Conservation (phyloP, 768 basidiomycete genomes). For the Psilocybe cyanescens region DNA sequence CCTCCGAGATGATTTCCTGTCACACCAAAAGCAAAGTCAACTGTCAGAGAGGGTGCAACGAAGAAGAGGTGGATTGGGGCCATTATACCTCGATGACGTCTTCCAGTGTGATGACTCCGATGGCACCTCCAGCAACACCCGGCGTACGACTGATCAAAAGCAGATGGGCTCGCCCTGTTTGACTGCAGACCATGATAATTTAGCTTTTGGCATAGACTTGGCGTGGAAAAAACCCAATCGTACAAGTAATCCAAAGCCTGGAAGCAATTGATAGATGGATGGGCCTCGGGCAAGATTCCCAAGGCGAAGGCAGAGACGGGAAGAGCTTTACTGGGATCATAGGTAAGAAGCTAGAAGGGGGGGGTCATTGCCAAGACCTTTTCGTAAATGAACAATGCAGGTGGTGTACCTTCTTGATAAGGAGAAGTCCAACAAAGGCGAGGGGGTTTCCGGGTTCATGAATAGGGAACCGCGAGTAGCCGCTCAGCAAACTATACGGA, state of each 20-base stretch:
- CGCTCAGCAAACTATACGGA: constrained; percentile 60
- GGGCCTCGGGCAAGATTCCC: constrained; percentile 88
- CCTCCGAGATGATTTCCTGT: constrained; percentile 91
- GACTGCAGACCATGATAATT: constrained; percentile 45
- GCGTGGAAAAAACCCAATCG: constrained; percentile 18
- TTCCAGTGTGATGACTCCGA: constrained; percentile 92
- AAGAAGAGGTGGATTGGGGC: not conserved
- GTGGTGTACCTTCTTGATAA: constrained; percentile 73
- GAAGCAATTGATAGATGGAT: constrained; percentile 89
- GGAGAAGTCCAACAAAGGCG: constrained; percentile 80
- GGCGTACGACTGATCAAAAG: constrained; percentile 85
- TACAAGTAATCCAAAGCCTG: constrained; percentile 94
- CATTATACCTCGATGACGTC: constrained; percentile 72
- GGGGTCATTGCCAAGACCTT: constrained; percentile 1
- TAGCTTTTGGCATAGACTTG: not conserved
- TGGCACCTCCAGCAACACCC: constrained; percentile 79
- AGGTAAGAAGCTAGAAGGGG: constrained; percentile 69
- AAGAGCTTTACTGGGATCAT: constrained; percentile 82
- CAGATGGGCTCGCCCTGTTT: constrained; percentile 94
- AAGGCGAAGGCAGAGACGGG: constrained; percentile 79
- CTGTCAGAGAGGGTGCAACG: not conserved
- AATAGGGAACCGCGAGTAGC: constrained; percentile 92
- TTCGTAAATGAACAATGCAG: not conserved
- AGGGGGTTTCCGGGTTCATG: constrained; percentile 71
- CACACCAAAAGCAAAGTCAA: not conserved